Base-by-base conservation (phyloP, 148 eudicot genomes). In the Chenopodium quinoa region DNA sequence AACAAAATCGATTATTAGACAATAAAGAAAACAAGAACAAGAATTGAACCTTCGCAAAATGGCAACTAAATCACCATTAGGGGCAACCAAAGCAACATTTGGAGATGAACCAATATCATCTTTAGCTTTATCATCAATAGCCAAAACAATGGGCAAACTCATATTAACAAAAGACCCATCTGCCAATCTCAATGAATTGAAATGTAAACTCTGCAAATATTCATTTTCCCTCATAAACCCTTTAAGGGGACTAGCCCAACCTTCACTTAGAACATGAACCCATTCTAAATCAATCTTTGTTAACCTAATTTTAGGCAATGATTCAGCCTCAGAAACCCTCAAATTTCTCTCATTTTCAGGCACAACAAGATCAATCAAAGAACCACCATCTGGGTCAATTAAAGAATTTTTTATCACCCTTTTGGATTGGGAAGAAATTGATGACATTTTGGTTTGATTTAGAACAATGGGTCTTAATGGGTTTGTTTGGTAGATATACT, bases 211-310 rank as follows among this genome's bases (percentile, higher is more conserved):
- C 87, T 93, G 97, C 88, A 93, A 84, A 89, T 91, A 95, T 87
- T 93, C 93, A 85, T 87, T 84, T 80, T 95, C 97, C 48, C 95
- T 91, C 98, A 95, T 95, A 71, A 95, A 95, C 40, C 98, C 96
- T 81, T 82, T 89, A 40, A 95, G 75, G 9, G 98, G 98, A 74
- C 91, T 95, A 27, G 97, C 97, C 98, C 98, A 95, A 22, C 98
- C 98, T 82, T 95, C 98, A 74, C 96, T 88, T 9, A 95, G 71
- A 70, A 95, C 98, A 81, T 95, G 98, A 64, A 93, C 93, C 98
- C 98, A 95, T 48, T 92, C 92, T 11, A 95, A 86, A 91, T 95
- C 97, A 80, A 95, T 92, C 79, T 79, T 84, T 0, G 89, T 82
- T 16, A 93, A 56, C 75, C 75, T 79, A 83, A 94, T 88, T 80